These are phyloP conservation scores for Inonotus hispidus DNA, from an alignment of 1,284 basidiomycete genomes.

Conservation along the genomic window DNA sequence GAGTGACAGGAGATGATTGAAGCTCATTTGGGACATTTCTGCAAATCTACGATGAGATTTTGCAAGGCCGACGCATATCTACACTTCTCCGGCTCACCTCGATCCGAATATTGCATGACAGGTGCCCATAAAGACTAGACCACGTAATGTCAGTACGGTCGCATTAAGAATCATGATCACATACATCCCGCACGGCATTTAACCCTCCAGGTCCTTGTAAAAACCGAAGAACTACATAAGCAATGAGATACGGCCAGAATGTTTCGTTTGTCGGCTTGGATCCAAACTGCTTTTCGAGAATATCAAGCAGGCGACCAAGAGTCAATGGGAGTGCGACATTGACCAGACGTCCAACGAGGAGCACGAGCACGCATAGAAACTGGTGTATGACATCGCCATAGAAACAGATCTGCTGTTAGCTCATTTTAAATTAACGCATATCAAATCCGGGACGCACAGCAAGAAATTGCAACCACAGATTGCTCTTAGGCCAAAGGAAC, in stretches of 20 bases:
- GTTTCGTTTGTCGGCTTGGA: constrained; percentile 28
- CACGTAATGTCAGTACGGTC: constrained; percentile 2
- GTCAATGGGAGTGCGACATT: constrained; percentile 70
- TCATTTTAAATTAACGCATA: not conserved
- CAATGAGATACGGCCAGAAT: constrained; percentile 58
- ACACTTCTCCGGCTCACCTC: constrained; percentile 34
- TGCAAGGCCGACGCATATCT: not conserved
- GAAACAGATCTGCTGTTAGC: constrained; percentile 5
- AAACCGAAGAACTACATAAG: constrained; percentile 60
- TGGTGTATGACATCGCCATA: constrained; percentile 26
- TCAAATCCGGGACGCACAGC: constrained; percentile 42
- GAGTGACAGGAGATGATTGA: constrained; percentile 76
- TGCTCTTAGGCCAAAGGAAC: constrained; percentile 79
- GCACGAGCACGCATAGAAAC: constrained; percentile 60
- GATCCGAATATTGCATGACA: constrained; percentile 82
- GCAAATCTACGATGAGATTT: constrained; percentile 5
- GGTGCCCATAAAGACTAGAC: constrained; percentile 68
- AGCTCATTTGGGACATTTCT: constrained; percentile 78
- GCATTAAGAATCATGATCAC: constrained; percentile 22
- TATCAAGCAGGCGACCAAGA: constrained; percentile 61
- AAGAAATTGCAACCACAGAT: constrained; percentile 57
- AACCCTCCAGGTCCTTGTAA: constrained; percentile 70
- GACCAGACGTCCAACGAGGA: constrained; percentile 71
- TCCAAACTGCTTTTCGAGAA: constrained; percentile 45
- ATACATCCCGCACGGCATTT: constrained; percentile 56